Conservation (phyloP, 192 early-diverging fungal genomes). For the Rhizophagus prolifer region DNA sequence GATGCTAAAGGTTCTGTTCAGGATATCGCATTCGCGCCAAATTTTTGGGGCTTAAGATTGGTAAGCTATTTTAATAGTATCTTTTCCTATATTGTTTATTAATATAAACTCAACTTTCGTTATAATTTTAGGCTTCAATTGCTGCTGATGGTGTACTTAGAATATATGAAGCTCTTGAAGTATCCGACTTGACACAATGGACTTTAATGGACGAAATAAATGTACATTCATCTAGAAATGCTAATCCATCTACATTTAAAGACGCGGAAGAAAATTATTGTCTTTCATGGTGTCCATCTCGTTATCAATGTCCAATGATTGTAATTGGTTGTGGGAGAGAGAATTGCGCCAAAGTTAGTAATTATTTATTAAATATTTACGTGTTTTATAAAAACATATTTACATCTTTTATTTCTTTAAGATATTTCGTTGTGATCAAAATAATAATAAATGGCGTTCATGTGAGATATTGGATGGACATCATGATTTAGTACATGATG, state of each 20-base stretch:
- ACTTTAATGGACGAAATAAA: slow-evolving; percentile 66
- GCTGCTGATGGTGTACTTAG: slow-evolving; percentile 81
- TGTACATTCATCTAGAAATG: slow-evolving; percentile 35
- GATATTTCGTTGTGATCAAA: slow-evolving; percentile 58
- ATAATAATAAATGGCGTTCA: slow-evolving; percentile 65
- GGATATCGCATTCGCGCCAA: slow-evolving; percentile 89
- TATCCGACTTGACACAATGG: slow-evolving; percentile 76
- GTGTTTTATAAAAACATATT: neutral
- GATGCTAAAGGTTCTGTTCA: slow-evolving; percentile 76
- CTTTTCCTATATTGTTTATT: slow-evolving; percentile 1
- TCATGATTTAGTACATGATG: slow-evolving; percentile 63
- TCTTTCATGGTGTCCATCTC: slow-evolving; percentile 86
- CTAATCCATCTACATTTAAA: slow-evolving; percentile 35
- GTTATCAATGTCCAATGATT: slow-evolving; percentile 74
- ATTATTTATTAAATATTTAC: neutral
- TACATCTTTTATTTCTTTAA: slow-evolving; percentile 11
- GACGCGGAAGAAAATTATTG: slow-evolving; percentile 82
- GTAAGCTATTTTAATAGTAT: slow-evolving; percentile 38
- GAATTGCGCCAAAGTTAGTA: slow-evolving; percentile 64
- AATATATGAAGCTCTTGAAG: slow-evolving; percentile 86
- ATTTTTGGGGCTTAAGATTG: slow-evolving; percentile 75
- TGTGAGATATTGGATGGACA: slow-evolving; percentile 60
- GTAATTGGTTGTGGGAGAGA: slow-evolving; percentile 85
- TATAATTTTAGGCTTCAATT: slow-evolving; percentile 60
- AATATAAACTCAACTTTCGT: neutral